Percentiles rank a stretch among this genome's conserved stretches.
Conservation (phyloP, 371 early-diverging fungal genomes). For the Nematocida ausubeli region DNA sequence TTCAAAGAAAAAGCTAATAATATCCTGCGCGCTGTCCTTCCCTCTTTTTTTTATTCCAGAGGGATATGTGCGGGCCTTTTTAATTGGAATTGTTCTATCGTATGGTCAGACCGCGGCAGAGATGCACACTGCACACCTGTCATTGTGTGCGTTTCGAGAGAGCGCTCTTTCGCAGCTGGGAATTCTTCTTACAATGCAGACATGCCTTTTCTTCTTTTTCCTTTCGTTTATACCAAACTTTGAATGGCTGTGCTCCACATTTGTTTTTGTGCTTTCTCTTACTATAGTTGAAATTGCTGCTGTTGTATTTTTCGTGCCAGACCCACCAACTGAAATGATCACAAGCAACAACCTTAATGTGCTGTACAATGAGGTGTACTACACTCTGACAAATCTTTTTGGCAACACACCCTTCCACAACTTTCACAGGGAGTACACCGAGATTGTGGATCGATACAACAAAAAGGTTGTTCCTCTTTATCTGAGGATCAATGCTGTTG, state of each 20-base stretch:
- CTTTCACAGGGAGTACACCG: constrained; percentile 43
- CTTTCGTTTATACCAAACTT: constrained; percentile 17
- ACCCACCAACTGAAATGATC: constrained; percentile 37
- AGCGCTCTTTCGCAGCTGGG: constrained; percentile 14
- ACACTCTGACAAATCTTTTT: constrained; percentile 6
- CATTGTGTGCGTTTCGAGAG: constrained; percentile 35
- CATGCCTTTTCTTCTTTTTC: constrained; percentile 21
- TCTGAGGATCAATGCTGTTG: not conserved
- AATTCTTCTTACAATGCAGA: constrained; percentile 22
- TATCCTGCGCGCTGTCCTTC: not conserved
- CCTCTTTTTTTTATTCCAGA: constrained; percentile 18
- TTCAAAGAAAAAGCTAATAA: constrained; percentile 19
- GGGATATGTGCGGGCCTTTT: constrained; percentile 3
- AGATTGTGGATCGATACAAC: constrained; percentile 22
- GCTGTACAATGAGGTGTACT: constrained; percentile 31
- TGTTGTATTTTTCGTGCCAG: not conserved
- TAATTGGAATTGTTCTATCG: constrained; percentile 5
- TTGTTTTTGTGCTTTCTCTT: constrained; percentile 8
- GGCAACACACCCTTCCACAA: not conserved
- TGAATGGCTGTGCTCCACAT: not conserved
- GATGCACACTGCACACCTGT: constrained; percentile 17
- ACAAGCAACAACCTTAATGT: not conserved
- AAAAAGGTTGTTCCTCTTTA: not conserved
- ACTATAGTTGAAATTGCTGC: not conserved
- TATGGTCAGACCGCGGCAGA: constrained; percentile 37